Evolutionary conservation across 495 filamentous ascomycete species (phyloP).

Genomic region (Penicillium turbatum): DNA sequence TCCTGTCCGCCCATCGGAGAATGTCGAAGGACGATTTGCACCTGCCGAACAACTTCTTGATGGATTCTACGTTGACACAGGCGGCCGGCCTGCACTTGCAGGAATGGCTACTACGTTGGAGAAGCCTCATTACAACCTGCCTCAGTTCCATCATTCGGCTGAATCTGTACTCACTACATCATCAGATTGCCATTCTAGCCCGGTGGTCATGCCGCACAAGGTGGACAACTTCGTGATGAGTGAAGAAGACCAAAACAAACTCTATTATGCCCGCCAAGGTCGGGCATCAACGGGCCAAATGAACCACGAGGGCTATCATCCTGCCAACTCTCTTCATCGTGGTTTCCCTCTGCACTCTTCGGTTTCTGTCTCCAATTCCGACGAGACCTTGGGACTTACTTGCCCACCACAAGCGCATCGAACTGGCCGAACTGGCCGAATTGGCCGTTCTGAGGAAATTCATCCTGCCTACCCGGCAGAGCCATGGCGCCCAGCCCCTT

Average conservation of each 20-base stretch:
- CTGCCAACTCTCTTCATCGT: background rate
- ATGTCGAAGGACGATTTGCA: conserved; percentile 60
- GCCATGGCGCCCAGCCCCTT: background rate
- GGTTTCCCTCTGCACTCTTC: background rate
- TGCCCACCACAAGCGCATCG: background rate
- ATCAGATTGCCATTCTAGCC: conserved; percentile 53
- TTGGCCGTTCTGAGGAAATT: background rate
- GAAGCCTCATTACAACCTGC: conserved; percentile 46
- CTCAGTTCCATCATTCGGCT: conserved; percentile 54
- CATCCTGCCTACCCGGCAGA: background rate
- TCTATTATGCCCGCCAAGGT: conserved; percentile 61
- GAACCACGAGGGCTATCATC: background rate
- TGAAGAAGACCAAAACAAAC: conserved; percentile 69
- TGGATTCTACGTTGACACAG: conserved; percentile 44
- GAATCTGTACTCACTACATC: conserved; percentile 61
- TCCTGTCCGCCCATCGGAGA: conserved; percentile 67
- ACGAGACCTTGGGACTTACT: background rate
- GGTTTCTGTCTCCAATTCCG: background rate
- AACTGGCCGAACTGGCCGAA: background rate
- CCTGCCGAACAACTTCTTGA: conserved; percentile 44
- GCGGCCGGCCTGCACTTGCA: conserved; percentile 34
- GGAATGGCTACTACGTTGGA: conserved; percentile 36
- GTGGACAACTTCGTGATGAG: conserved; percentile 77
- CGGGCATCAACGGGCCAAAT: conserved; percentile 29
- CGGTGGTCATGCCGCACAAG: conserved; percentile 66